These are phyloP conservation scores for Pestalotiopsis sp. DNA, from an alignment of 2,329 filamentous ascomycete species.

Conservation along the genomic window DNA sequence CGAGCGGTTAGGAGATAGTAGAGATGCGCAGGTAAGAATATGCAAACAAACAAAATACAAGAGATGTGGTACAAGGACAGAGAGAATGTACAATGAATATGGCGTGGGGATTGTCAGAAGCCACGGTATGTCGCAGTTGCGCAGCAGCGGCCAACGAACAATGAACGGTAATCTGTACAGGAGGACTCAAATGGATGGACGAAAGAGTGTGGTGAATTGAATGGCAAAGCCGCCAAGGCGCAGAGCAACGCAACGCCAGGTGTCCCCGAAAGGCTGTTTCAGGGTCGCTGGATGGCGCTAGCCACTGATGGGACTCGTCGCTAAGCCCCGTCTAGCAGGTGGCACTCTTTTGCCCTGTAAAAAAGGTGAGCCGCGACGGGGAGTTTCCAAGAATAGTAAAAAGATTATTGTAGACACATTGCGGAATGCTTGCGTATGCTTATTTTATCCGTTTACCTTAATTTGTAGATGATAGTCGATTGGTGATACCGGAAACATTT, in stretches of 20 bases:
- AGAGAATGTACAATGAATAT: neutral
- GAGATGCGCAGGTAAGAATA: neutral
- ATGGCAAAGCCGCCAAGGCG: neutral
- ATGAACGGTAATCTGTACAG: neutral
- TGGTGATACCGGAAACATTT: too few species aligned
- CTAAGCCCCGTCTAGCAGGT: neutral
- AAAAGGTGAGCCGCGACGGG: neutral
- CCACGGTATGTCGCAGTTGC: conserved; percentile 9
- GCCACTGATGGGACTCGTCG: neutral
- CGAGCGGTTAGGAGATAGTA: neutral
- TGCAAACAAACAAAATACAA: neutral
- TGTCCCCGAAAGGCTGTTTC: conserved; percentile 10
- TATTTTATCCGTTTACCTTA: neutral
- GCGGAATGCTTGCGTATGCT: neutral
- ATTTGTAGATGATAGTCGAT: neutral
- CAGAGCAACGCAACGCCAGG: neutral
- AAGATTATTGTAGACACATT: neutral
- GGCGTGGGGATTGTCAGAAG: neutral
- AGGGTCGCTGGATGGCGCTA: conserved; percentile 3
- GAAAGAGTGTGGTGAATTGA: neutral
- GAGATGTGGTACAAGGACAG: neutral
- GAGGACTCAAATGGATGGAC: too few species aligned
- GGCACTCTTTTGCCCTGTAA: neutral
- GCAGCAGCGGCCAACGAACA: neutral
- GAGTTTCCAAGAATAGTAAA: neutral